A percentile compares a stretch with the other conserved stretches of the same genome.
Evolutionary conservation across 805 yeast species (phyloP).

Genomic region (Schwanniomyces occidentalis): DNA sequence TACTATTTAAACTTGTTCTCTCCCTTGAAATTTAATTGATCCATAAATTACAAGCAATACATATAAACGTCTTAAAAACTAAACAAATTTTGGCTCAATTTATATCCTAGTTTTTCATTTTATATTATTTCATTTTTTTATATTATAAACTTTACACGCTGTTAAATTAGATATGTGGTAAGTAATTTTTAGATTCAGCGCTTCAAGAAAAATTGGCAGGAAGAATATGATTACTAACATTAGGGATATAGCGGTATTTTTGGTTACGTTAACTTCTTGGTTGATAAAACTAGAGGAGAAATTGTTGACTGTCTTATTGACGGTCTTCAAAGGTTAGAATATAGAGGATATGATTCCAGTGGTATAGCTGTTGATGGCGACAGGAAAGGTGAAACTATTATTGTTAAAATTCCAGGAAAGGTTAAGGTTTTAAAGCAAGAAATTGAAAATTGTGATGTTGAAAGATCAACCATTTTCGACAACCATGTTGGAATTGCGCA

Average conservation of each 20-base stretch:
- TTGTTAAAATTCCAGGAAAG: conserved; percentile 88
- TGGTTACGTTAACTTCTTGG: conserved; percentile 95
- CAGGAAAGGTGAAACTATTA: conserved; percentile 62
- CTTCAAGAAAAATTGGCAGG: neutral
- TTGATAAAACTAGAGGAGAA: conserved; percentile 89
- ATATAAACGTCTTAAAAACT: too few species aligned
- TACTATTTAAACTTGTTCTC: too few species aligned
- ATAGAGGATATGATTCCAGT: conserved; percentile 97
- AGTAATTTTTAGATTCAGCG: conserved; percentile 2
- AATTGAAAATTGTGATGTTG: conserved; percentile 51
- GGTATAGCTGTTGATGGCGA: conserved; percentile 97
- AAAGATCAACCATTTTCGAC: conserved; percentile 64
- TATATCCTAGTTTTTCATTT: too few species aligned
- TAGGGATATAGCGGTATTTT: conserved; percentile 75
- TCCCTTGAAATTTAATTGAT: too few species aligned
- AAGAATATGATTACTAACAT: conserved; percentile 4
- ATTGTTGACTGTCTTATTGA: conserved; percentile 86
- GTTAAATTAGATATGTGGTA: conserved; percentile 14
- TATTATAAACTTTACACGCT: too few species aligned
- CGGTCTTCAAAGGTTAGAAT: conserved; percentile 83
- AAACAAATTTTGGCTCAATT: too few species aligned
- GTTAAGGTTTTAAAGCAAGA: conserved; percentile 76
- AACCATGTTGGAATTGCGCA: conserved; percentile 97
- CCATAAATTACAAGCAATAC: too few species aligned
- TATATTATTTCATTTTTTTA: too few species aligned